These are phyloP conservation scores for Elsinoe batatas DNA, from an alignment of 2,329 filamentous ascomycete species.

Conservation along the genomic window DNA sequence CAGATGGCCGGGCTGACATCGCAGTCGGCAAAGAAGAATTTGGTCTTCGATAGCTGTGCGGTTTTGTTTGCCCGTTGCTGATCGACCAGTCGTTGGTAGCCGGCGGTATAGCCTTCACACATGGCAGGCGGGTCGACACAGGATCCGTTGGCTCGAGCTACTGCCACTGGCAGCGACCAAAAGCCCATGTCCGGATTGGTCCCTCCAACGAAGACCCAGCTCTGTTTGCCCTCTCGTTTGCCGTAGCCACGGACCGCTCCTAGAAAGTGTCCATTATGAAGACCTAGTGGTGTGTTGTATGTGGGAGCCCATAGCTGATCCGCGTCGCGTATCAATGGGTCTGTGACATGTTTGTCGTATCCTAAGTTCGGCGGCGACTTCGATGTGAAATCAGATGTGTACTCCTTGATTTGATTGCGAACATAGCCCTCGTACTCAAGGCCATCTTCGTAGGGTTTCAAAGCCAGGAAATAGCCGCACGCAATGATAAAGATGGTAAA, in stretches of 20 bases:
- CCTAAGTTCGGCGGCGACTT: not conserved
- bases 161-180: not conserved
- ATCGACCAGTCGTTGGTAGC: not conserved
- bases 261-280: not conserved
- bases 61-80: not conserved
- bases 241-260: not conserved
- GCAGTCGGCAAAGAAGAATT: constrained; percentile 9
- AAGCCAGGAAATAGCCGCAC: not conserved
- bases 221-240: not conserved
- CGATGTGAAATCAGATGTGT: not conserved
- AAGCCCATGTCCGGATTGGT: not conserved
- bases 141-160: not conserved
- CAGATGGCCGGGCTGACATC: constrained; percentile 4
- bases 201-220: constrained; percentile 8
- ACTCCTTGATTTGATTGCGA: not conserved
- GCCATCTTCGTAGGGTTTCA: not conserved
- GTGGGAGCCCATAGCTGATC: not conserved
- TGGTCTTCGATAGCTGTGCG: not conserved
- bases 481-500: not conserved
- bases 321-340: not conserved
- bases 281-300: not conserved
- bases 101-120: constrained; percentile 1
- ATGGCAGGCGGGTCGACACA: constrained; percentile 5
- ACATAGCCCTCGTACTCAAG: not conserved
- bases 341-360: constrained; percentile 1